Conservation (phyloP, 306 rosid genomes). For the Cucumis cinereus region DNA sequence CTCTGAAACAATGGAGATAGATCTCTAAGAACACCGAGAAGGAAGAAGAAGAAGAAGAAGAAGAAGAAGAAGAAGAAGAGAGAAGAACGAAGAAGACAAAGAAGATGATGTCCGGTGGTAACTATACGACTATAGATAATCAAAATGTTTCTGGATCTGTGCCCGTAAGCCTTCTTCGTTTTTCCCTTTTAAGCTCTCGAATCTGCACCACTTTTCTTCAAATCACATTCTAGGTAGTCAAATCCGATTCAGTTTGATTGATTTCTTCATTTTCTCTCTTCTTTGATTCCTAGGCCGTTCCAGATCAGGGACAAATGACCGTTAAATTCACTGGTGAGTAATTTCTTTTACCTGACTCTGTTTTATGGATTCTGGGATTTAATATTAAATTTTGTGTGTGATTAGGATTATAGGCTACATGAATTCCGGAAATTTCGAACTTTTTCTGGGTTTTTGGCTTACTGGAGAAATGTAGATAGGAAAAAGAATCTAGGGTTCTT, state of each 20-base stretch:
- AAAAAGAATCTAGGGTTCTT: not conserved
- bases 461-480: not conserved
- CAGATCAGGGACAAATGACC: conserved; percentile 59
- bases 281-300: conserved; percentile 47
- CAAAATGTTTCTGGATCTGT: conserved; percentile 79
- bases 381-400: not conserved
- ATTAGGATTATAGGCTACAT: not conserved
- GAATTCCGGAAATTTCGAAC: not conserved
- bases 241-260: not conserved
- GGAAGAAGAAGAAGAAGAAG: not conserved
- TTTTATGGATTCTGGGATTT: not conserved
- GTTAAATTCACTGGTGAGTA: conserved; percentile 58
- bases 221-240: not conserved
- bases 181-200: not conserved
- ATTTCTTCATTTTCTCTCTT: not conserved
- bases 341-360: not conserved
- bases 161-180: conserved; percentile 31
- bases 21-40: not conserved
- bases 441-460: not conserved
- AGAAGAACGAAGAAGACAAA: not conserved
- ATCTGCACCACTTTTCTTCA: not conserved
- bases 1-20: not conserved
- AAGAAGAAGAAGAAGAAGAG: not conserved
- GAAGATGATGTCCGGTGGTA: conserved; percentile 94
- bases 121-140: conserved; percentile 56